Evolutionary conservation across 768 basidiomycete genomes (phyloP).

Genomic region (Udeniomyces megalosporus): DNA sequence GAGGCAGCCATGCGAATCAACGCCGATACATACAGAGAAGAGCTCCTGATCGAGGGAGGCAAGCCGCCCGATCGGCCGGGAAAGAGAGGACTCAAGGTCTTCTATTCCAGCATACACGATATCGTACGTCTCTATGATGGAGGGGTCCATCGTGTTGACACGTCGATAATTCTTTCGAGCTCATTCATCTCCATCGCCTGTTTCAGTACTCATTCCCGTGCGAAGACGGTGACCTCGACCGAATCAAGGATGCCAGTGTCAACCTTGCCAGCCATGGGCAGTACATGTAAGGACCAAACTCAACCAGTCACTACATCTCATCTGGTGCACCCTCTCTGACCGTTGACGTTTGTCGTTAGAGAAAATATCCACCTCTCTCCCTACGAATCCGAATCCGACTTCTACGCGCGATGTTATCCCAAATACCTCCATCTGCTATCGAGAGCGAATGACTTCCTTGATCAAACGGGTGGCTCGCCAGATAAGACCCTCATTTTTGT

Average conservation of each 20-base stretch:
- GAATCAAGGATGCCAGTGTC: conserved; percentile 76
- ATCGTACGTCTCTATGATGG: conserved; percentile 41
- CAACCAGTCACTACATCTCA: no score
- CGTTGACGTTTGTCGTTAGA: conserved; percentile 13
- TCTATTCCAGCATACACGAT: conserved; percentile 89
- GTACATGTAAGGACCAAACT: conserved; percentile 37
- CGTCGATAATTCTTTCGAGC: background rate
- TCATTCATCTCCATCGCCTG: background rate
- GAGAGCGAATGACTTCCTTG: conserved; percentile 54
- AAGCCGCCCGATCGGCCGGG: conserved; percentile 19
- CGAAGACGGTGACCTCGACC: conserved; percentile 60
- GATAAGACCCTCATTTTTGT: conserved; percentile 70
- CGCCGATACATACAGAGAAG: conserved; percentile 60
- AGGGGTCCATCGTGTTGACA: background rate
- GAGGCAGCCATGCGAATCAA: conserved; percentile 82
- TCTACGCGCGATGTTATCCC: conserved; percentile 58
- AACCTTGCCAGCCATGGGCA: conserved; percentile 70
- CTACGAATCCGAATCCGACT: conserved; percentile 55
- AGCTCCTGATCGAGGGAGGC: conserved; percentile 32
- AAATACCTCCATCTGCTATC: conserved; percentile 48
- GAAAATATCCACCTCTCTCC: conserved; percentile 52
- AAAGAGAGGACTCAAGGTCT: conserved; percentile 43
- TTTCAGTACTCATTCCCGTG: conserved; percentile 13
- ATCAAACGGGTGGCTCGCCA: conserved; percentile 41
- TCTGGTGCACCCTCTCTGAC: background rate